Evolutionary conservation across 768 basidiomycete genomes (phyloP), one percentile per base, ranked within the genome.

Genomic region (Suillus hirtellus): DNA sequence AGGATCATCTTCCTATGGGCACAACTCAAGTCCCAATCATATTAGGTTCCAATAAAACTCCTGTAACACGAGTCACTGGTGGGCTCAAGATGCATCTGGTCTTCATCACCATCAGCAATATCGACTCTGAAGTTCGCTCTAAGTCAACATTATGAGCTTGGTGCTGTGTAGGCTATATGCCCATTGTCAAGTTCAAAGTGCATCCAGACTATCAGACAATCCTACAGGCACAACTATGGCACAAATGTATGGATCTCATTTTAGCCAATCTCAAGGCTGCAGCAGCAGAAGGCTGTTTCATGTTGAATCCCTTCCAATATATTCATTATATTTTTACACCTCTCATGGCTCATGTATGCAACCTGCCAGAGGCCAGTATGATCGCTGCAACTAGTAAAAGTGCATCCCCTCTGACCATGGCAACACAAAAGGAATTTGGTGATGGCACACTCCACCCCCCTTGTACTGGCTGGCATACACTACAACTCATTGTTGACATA

Each of bases 41-140:
- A 19, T 55, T 70, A 1, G 71, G 72, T 11, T 73, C 73, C 1
- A 72, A 78, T 59, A 78, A 78, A 60, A 77, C 77, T 14, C 69
- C 66, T 58, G 70, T 78, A 15, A 72, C 73, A 0, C 59, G 66
- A 15, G 69, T 68, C 63, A 75, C 72, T 8, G 75, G 76, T 42
- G 69, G 71, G 40, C 66, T 69, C 21, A 55, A 64, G 5, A 73
- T 71, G 10, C 75, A 77, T 59, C 77, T 75, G 70, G 14, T 49
- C 24, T 49, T 27, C 47, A 49, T 49, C 0, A 49, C 47, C 5
- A 49, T 49, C 47, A 2, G 38, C 17, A 78, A 78, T 60, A 68
- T 78, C 9, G 42, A 64, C n/a, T 67, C 67, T 56, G 70, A 72
- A 4, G 64, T 73, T 55, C 67, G 71, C 12, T 24, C 24, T 2